Conservation (phyloP, 169 alveolate species). For the Eimeria brunetti region DNA sequence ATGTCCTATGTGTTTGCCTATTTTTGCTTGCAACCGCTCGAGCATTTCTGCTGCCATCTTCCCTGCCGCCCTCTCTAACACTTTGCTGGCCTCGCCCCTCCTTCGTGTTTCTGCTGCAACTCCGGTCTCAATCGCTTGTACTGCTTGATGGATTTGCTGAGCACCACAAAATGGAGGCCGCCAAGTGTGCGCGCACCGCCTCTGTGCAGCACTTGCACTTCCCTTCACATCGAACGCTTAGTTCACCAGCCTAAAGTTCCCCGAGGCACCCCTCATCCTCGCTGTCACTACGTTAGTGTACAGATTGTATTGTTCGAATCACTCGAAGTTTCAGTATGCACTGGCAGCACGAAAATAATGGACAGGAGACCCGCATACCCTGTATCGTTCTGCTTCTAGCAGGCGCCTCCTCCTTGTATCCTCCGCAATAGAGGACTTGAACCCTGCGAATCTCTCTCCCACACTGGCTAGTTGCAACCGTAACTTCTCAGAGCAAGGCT, state of each 20-base stretch:
- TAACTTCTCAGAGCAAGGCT: conserved; percentile 73
- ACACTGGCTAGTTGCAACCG: conserved; percentile 76
- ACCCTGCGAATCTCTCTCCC: conserved; percentile 80
- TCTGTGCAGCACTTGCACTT: background rate
- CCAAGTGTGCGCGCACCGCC: background rate
- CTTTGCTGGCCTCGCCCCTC: conserved; percentile 79
- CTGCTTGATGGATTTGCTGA: conserved; percentile 76
- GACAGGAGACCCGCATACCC: conserved; percentile 37
- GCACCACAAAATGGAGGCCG: background rate
- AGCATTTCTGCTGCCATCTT: conserved; percentile 81
- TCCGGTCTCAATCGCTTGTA: conserved; percentile 74
- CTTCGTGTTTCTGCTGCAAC: conserved; percentile 71
- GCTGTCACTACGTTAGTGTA: background rate
- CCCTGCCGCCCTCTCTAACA: conserved; percentile 76
- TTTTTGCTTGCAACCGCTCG: conserved; percentile 75
- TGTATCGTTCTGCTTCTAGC: conserved; percentile 73
- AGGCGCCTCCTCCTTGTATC: conserved; percentile 73
- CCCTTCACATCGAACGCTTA: background rate
- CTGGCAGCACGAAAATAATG: background rate
- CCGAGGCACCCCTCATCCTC: background rate
- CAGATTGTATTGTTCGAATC: background rate
- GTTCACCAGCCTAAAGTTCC: background rate
- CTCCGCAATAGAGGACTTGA: conserved; percentile 77
- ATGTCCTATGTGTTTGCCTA: conserved; percentile 61
- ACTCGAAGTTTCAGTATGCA: background rate